A percentile compares a stretch with the other conserved stretches of the same genome.
These are phyloP conservation scores for Neurospora sp. DNA, from an alignment of 495 filamentous ascomycete species.

Conservation along the genomic window DNA sequence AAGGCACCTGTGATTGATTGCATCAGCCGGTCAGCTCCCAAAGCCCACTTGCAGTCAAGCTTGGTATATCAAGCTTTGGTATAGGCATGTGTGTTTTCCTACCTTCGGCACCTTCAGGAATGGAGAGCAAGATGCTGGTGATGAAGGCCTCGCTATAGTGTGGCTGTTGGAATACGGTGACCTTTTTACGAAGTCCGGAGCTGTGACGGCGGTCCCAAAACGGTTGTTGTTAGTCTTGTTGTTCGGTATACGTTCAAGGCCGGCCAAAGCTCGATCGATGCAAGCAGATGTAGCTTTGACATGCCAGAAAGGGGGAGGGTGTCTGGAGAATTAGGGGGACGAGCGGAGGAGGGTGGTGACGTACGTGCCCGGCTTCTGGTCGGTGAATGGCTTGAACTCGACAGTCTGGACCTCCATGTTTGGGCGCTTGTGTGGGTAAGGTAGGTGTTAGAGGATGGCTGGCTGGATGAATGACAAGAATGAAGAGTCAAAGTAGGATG, in stretches of 20 bases:
- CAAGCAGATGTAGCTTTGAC: not conserved
- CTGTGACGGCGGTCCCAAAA: conserved; percentile 32
- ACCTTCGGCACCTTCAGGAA: conserved; percentile 81
- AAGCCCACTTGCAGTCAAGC: not conserved
- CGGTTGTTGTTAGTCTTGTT: not conserved
- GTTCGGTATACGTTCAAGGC: not conserved
- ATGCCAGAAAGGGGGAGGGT: not conserved
- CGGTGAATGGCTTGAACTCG: conserved; percentile 67
- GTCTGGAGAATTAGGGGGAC: conserved; percentile 18
- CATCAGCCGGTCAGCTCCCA: not conserved
- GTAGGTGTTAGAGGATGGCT: not conserved
- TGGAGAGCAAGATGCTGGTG: conserved; percentile 84
- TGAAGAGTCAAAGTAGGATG: not conserved
- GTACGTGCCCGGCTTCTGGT: conserved; percentile 99
- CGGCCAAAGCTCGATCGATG: not conserved
- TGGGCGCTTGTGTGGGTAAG: not conserved
- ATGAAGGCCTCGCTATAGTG: conserved; percentile 96
- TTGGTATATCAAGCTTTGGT: not conserved
- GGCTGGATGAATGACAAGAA: not conserved
- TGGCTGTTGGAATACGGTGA: conserved; percentile 89
- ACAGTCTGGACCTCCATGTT: conserved; percentile 67
- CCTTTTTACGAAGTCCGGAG: conserved; percentile 97
- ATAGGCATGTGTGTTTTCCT: not conserved
- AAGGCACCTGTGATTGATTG: conserved; percentile 46
- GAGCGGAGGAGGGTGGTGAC: conserved; percentile 30